Percentiles rank a stretch among this genome's conserved stretches.
Conservation (phyloP, 2,329 filamentous ascomycete species). For the Pseudogymnoascus sp. region DNA sequence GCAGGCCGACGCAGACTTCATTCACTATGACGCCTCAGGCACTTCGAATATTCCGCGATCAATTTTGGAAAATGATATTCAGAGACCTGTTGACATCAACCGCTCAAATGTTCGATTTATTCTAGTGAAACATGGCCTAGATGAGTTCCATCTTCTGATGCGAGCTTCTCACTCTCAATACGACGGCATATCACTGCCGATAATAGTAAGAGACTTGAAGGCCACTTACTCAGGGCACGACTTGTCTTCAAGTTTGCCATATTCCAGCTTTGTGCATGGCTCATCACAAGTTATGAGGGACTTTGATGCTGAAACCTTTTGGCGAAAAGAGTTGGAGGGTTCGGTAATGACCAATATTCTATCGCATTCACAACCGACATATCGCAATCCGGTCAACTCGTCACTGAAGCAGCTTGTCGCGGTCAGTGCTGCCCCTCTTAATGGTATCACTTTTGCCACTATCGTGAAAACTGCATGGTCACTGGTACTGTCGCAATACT, state of each 20-base stretch:
- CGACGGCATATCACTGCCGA: constrained; percentile 5
- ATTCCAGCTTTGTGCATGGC: not conserved
- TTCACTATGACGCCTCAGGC: not conserved
- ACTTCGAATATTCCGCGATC: not conserved
- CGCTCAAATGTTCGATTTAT: not conserved
- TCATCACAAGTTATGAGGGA: not conserved
- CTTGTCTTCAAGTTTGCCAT: not conserved
- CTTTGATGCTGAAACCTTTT: not conserved
- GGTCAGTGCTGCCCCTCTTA: not conserved
- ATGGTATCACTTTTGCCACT: constrained; percentile 12
- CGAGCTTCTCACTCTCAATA: constrained; percentile 7
- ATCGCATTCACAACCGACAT: not conserved
- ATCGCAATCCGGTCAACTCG: not conserved
- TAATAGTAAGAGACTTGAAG: not conserved
- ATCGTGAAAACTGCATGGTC: constrained; percentile 28
- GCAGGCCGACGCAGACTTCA: not conserved
- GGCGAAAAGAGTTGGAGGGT: not conserved
- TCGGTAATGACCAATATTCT: not conserved
- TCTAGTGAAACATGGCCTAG: not conserved
- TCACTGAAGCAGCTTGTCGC: not conserved
- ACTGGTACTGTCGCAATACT: constrained; percentile 30
- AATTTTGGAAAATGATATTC: not conserved
- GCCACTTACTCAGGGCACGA: not conserved
- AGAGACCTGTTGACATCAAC: not conserved
- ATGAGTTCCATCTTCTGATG: not conserved